phyloP scores from a whole-genome alignment of 345 rosid species.

The Raphanus raphanistrum region DNA sequence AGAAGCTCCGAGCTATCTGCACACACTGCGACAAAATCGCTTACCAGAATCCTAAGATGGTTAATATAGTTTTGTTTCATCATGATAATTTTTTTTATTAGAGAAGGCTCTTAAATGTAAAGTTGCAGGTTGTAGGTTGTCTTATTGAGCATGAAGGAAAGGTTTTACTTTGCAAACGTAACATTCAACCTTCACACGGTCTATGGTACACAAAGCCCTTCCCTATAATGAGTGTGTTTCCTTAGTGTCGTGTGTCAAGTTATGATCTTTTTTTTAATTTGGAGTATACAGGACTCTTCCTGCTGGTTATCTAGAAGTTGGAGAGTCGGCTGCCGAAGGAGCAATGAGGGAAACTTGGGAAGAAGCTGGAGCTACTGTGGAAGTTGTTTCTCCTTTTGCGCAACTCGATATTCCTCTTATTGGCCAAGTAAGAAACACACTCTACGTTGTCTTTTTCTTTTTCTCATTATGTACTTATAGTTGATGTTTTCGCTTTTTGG shows the following conservation, averaged over 20 bases:
- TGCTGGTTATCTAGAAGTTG: conserved; percentile 96
- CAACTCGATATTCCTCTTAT: conserved; percentile 93
- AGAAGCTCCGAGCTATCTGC: conserved; percentile 87
- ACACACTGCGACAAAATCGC: conserved; percentile 71
- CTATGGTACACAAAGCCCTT: conserved; percentile 42
- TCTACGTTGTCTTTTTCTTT: background rate
- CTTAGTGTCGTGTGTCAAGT: no score
- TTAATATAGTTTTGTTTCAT: conserved; percentile 30
- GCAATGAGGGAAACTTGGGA: conserved; percentile 97
- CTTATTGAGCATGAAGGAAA: conserved; percentile 83
- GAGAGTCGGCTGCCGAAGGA: conserved; percentile 95
- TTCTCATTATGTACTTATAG: background rate
- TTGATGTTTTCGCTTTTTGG: conserved; percentile 35
- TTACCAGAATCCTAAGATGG: conserved; percentile 98
- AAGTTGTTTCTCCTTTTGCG: conserved; percentile 84
- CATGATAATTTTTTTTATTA: no score
- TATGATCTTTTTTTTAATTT: no score
- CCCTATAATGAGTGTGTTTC: no score
- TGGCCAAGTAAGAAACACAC: conserved; percentile 61
- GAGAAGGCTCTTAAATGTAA: background rate
- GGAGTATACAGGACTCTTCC: conserved; percentile 95
- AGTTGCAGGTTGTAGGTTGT: conserved; percentile 87
- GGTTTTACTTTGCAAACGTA: conserved; percentile 92
- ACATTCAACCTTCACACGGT: conserved; percentile 89
- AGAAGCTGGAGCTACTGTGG: conserved; percentile 92